Evolutionary conservation across 1,139 yeast genomes (phyloP), one percentile per base, ranked within the genome.

Genomic region (Blastobotrys petasosporus): DNA sequence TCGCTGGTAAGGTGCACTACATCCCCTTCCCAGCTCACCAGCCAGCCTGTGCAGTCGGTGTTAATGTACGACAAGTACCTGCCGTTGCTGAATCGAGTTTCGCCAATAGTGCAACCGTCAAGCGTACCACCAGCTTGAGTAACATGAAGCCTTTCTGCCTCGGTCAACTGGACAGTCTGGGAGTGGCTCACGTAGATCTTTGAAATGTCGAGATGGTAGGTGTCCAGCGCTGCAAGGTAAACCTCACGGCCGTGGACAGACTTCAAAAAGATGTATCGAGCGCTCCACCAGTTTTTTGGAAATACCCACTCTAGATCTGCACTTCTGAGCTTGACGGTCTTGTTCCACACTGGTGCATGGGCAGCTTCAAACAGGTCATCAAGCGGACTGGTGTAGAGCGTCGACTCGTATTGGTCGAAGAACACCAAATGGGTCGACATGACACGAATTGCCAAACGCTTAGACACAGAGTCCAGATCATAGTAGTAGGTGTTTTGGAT

Each of bases 21-120:
- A 12, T 35, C 29, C n/a, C 38, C 38, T 6, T 16, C 11, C 38
- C 38, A 35, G 17, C 29, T 35, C 11, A 35, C 38, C n/a, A 35
- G 29, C 38, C 38, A 35, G 25, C 25, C 25, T 20, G 25, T 20
- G 7, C 25, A 20, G 6, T 20, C 25, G 4, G 25, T 20, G 25
- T 7, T 20, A 20, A 20, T 20, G 25, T 20, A 20, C 25, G 25
- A 20, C 7, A 20, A 7, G 7, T 20, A 20, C 25, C 7, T 20
- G 25, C 25, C 25, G 25, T 20, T 20, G 4, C 6, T 7, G 7
- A 20, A 20, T 4, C 25, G 25, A 20, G 25, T 20, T 20, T 20
- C 25, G 6, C 25, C 25, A 7, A 20, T 20, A 4, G 25, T 7
- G 7, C 25, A 7, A 4, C 25, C 25, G 7, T 20, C 25, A 20